phyloP scores from a whole-genome alignment of 169 alveolate species.

The Babesia ovis region DNA sequence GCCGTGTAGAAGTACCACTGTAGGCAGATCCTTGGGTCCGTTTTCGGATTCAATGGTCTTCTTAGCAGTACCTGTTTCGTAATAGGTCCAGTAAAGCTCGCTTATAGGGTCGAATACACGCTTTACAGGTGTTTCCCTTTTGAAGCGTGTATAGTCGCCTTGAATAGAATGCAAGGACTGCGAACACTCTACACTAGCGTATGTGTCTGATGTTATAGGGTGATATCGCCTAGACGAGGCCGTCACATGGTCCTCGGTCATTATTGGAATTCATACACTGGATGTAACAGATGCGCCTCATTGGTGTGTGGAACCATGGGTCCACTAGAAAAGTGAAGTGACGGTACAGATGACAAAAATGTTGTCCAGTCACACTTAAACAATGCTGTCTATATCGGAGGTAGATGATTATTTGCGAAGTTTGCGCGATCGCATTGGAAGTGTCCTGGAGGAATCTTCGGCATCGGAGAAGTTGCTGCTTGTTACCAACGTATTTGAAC shows the following conservation, averaged over 20 bases:
- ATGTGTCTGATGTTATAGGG: not conserved
- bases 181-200: slow-evolving; percentile 41
- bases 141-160: slow-evolving; percentile 69
- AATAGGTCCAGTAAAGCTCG: slow-evolving; percentile 77
- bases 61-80: slow-evolving; percentile 24
- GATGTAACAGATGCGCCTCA: not conserved
- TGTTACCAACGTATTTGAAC: slow-evolving; percentile 41
- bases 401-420: slow-evolving; percentile 38
- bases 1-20: slow-evolving; percentile 75
- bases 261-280: not conserved
- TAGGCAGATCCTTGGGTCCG: slow-evolving; percentile 14
- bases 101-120: slow-evolving; percentile 75
- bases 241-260: not conserved
- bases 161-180: slow-evolving; percentile 64
- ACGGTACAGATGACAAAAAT: not conserved
- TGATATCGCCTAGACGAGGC: not conserved
- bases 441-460: slow-evolving; percentile 39
- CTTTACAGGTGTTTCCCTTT: slow-evolving; percentile 68
- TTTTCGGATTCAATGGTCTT: slow-evolving; percentile 33
- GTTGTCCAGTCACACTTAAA: not conserved
- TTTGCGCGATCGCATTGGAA: slow-evolving; percentile 23
- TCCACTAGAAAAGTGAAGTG: too few species aligned
- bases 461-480: slow-evolving; percentile 54
- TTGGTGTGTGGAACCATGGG: slow-evolving; percentile 8
- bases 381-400: slow-evolving; percentile 24